Evolutionary conservation across 768 basidiomycete genomes (phyloP), one percentile per base, ranked within the genome.

Genomic region (Calocera viscosa): DNA sequence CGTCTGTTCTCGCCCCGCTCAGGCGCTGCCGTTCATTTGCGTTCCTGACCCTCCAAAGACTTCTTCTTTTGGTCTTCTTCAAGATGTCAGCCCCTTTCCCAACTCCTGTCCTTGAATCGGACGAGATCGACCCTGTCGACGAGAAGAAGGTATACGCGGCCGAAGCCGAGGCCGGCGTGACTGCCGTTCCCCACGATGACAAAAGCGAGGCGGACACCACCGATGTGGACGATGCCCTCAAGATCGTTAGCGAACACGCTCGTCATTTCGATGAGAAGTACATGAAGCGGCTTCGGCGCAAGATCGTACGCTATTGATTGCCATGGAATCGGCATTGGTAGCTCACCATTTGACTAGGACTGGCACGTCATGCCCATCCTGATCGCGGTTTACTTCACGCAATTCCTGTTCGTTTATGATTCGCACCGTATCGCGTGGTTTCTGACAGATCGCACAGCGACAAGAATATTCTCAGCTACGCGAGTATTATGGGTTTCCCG

Each of bases 401-500:
- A 60, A 10, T 12, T 47, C 24, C 22, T 26, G 26, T 60, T 32
- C 14, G 30, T 32, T 16, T 14, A 26, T 60, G 8, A 47, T 24
- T 47, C 19, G 43, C 43, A 7, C 14, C 35, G 5, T 38, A 38
- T 14, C 35, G 7, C 35, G 7, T 38, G 35, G 35, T 38, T 5
- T 38, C 35, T 38, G 35, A 38, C 35, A 38, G 7, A 14, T 38
- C 14, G 35, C 5, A 14, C 35, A 38, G 11, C 8, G 53, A 60
- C 30, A 60, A 60, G 53, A 60, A 60, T 19, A 60, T 60, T 32
- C 53, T 60, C 14, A 28, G 26, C 19, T 60, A 60, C 53, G 53
- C 53, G 14, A 60, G 84, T 70, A 81, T 87, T 68, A 86, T 87
- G 85, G 83, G 83, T 1, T 78, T 88, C 49, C 86, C 86, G 1